phyloP scores from a whole-genome alignment of 176 grass and related monocot species.

The Aegilops longissima region DNA sequence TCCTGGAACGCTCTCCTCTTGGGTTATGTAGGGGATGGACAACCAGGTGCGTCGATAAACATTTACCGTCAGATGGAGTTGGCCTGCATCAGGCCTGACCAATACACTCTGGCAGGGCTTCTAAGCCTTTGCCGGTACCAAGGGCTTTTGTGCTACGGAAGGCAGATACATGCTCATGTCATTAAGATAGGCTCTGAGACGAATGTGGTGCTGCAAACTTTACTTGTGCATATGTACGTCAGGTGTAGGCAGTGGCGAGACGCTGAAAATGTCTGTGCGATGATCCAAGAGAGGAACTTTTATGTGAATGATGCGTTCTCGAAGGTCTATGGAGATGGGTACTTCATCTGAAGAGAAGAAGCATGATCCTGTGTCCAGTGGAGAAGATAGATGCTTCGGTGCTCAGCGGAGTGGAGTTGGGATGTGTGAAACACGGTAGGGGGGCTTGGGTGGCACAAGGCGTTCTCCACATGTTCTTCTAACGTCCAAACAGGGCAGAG shows the following conservation, averaged over 20 bases:
- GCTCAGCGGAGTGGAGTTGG: neutral
- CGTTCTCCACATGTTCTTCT: neutral
- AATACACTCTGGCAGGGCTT: slow-evolving; percentile 45
- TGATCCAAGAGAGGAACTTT: slow-evolving; percentile 50
- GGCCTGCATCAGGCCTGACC: slow-evolving; percentile 32
- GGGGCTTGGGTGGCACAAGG: neutral
- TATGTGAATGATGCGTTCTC: slow-evolving; percentile 42
- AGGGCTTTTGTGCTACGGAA: slow-evolving; percentile 31
- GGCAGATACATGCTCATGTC: slow-evolving; percentile 48
- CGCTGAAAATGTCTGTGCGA: slow-evolving; percentile 45
- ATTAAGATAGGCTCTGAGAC: slow-evolving; percentile 47
- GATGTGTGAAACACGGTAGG: neutral
- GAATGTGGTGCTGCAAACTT: slow-evolving; percentile 51
- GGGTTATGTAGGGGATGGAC: slow-evolving; percentile 38
- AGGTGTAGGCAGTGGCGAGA: slow-evolving; percentile 37
- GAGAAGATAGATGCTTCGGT: neutral
- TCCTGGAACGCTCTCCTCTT: slow-evolving; percentile 48
- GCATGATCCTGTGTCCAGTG: neutral
- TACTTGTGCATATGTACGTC: slow-evolving; percentile 60
- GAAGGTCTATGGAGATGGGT: slow-evolving; percentile 53
- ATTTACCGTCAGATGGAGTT: slow-evolving; percentile 40
- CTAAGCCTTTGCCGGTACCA: slow-evolving; percentile 47
- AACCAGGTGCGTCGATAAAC: slow-evolving; percentile 26
- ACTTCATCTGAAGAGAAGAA: slow-evolving; percentile 42
- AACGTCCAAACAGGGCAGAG: neutral